These are phyloP conservation scores for Coemansia sp. DNA, from an alignment of 192 early-diverging fungal genomes.

Conservation along the genomic window DNA sequence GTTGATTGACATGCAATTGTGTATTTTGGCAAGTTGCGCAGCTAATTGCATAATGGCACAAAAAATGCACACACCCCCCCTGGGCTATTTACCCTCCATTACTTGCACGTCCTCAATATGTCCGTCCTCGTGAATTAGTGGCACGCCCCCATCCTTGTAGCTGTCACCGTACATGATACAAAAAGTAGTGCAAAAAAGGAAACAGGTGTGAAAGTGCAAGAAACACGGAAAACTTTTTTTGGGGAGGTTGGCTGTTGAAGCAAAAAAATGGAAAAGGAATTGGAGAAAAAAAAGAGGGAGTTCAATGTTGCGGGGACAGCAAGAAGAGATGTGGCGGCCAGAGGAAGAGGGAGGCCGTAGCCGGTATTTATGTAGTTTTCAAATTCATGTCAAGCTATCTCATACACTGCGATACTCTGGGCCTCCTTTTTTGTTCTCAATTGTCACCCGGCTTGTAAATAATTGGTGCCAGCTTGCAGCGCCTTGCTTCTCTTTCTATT, in stretches of 20 bases:
- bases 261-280: neutral
- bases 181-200: neutral
- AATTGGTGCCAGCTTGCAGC: slow-evolving; percentile 9
- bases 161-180: neutral
- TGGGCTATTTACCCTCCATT: slow-evolving; percentile 4
- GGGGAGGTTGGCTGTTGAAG: neutral
- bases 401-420: neutral
- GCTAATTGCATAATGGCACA: slow-evolving; percentile 15
- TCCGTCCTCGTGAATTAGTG: slow-evolving; percentile 15
- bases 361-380: slow-evolving; percentile 7
- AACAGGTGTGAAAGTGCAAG: neutral
- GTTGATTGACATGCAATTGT: slow-evolving; percentile 4
- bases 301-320: neutral
- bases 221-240: neutral
- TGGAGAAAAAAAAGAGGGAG: neutral
- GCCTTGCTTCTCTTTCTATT: neutral
- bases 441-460: slow-evolving; percentile 2
- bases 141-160: slow-evolving; percentile 1
- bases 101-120: slow-evolving; percentile 7
- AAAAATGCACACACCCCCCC: no score
- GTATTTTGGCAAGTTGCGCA: slow-evolving; percentile 5
- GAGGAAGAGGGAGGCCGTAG: neutral
- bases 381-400: neutral
- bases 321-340: neutral
- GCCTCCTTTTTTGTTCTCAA: neutral